Evolutionary conservation across 2,329 filamentous ascomycete species (phyloP).

Genomic region (Grosmannia clavigera): DNA sequence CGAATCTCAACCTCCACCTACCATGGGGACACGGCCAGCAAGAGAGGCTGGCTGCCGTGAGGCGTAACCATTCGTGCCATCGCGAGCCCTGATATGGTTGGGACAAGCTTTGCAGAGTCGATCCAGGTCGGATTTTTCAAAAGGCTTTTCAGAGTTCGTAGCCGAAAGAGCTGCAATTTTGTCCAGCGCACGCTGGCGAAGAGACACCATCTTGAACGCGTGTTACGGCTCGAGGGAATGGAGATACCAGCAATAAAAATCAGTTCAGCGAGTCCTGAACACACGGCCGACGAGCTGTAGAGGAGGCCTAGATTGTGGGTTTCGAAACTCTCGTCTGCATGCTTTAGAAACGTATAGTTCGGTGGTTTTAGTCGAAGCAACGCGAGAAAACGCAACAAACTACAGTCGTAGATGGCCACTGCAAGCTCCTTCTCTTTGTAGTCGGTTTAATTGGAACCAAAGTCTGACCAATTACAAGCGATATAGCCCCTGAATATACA

Average conservation of each 20-base stretch:
- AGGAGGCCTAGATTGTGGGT: not conserved
- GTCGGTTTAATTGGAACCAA: not conserved
- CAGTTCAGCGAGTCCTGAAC: not conserved
- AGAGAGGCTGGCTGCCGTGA: conserved; percentile 25
- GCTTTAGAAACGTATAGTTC: not conserved
- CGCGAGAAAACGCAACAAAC: not conserved
- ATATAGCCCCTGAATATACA: not conserved
- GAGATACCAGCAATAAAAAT: not conserved
- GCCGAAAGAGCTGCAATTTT: conserved; percentile 54
- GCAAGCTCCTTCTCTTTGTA: not conserved
- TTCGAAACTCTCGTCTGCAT: not conserved
- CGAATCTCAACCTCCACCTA: conserved; percentile 20
- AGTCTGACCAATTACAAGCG: not conserved
- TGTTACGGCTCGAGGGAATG: not conserved
- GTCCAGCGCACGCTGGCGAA: conserved; percentile 50
- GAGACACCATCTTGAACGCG: conserved; percentile 27
- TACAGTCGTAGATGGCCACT: not conserved
- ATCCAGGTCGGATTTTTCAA: conserved; percentile 52
- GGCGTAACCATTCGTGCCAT: conserved; percentile 35
- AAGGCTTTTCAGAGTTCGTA: conserved; percentile 36
- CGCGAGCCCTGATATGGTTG: conserved; percentile 29
- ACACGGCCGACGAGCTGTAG: not conserved
- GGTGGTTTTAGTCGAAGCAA: not conserved
- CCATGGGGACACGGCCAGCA: conserved; percentile 48
- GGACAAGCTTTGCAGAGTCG: conserved; percentile 47